Evolutionary conservation across 257 asterid genomes (phyloP).

Genomic region (Salvia miltiorrhiza): DNA sequence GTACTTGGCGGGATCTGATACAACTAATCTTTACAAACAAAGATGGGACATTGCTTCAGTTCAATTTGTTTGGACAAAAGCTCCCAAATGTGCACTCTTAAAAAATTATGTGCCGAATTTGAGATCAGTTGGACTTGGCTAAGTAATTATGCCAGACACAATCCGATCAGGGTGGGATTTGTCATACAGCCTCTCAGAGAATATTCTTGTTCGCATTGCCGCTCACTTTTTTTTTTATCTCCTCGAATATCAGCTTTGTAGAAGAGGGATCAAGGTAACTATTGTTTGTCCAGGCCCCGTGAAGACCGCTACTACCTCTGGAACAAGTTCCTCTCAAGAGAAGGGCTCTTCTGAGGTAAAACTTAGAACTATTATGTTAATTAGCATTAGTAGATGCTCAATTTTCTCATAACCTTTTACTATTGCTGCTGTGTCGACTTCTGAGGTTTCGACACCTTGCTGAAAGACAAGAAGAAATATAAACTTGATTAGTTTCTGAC

Average conservation of each 20-base stretch:
- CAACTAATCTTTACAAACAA: not conserved
- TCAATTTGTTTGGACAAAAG: not conserved
- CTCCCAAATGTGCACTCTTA: not conserved
- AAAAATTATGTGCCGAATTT: not conserved
- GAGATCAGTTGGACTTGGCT: not conserved
- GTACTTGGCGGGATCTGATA: not conserved
- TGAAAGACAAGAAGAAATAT: not conserved
- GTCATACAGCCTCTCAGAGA: not conserved
- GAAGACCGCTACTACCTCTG: slow-evolving; percentile 54
- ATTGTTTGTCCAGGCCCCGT: slow-evolving; percentile 95
- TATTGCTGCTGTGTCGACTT: not conserved
- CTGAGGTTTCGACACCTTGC: not conserved
- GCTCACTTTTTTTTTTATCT: slow-evolving; percentile 6
- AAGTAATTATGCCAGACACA: not conserved
- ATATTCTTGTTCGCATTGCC: slow-evolving; percentile 1
- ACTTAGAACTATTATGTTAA: not conserved
- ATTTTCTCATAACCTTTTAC: not conserved
- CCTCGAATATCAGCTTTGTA: slow-evolving; percentile 54
- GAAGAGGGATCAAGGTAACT: slow-evolving; percentile 88
- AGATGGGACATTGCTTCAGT: not conserved
- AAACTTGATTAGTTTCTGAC: slow-evolving; percentile 8
- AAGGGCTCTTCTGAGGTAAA: slow-evolving; percentile 70
- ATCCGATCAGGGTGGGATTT: not conserved
- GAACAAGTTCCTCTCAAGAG: slow-evolving; percentile 39
- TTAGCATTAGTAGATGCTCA: not conserved